Evolutionary conservation across 768 basidiomycete species (phyloP), one percentile per base, ranked within the genome.

Genomic region (Imleria badia): DNA sequence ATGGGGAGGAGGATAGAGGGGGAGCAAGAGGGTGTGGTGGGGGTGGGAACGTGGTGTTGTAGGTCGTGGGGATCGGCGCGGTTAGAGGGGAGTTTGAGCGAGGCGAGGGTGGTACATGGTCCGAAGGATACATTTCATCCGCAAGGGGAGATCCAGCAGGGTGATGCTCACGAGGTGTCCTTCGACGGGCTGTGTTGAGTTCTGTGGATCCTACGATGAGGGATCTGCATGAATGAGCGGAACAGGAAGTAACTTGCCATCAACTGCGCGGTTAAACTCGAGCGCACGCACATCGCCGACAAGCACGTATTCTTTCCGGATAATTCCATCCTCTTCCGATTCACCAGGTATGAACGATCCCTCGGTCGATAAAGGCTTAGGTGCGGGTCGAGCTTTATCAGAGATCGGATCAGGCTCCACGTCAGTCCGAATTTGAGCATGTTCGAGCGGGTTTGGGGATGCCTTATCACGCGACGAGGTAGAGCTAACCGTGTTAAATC

Each of bases 231-330:
- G 36, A 45, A 46, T 15, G 14, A 34, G 12, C 5, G 36, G 14
- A 31, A 39, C 22, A 9, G 14, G 45, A 36, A 45, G 26, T 23
- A 17, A 70, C 84, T 62, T 56, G 90, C 95, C 95, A 75, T 98
- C 96, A 2, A 96, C 88, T 3, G 93, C 83, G 15, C 85, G 84
- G 67, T 92, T 93, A 68, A 98, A 92, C 67, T 98, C 95, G 3
- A 98, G 89, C 2, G 91, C 91, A 46, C 87, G 80, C 50, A 82
- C 84, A 69, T 99, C 94, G 40, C 89, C 94, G 2, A 98, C 91
- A 1, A 99, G 81, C 0, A 98, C 96, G 62, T 99, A 99, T 65
- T 98, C 96, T 58, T 85, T 81, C 48, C 87, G 80, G 45, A 92
- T 76, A 46, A 86, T 75, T 0, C 88, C 88, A 64, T 91, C 89